Evolutionary conservation across 345 rosid genomes (phyloP).

Genomic region (Lepidium aucheri): DNA sequence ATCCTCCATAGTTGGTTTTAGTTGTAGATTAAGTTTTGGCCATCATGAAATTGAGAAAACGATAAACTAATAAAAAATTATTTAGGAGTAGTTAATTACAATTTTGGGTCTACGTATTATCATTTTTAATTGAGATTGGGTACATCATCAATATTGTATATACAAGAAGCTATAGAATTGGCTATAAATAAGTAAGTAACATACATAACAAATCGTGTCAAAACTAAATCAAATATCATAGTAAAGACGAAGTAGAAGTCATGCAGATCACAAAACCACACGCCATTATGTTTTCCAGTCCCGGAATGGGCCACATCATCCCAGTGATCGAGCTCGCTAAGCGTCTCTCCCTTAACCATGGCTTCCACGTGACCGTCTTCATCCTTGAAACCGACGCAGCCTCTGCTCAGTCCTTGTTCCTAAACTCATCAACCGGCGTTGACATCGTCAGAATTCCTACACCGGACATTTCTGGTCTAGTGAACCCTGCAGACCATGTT

Average conservation of each 20-base stretch:
- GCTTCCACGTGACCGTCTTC: slow-evolving; percentile 39
- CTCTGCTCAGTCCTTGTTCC: slow-evolving; percentile 30
- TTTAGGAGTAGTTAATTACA: background rate
- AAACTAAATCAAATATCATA: background rate
- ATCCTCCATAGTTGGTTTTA: no score
- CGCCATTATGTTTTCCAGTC: slow-evolving; percentile 49
- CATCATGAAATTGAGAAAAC: no score
- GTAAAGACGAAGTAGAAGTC: background rate
- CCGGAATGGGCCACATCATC: slow-evolving; percentile 67
- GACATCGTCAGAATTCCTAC: slow-evolving; percentile 34
- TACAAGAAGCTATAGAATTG: background rate
- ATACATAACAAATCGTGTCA: background rate
- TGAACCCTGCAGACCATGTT: slow-evolving; percentile 23
- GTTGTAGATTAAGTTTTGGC: no score
- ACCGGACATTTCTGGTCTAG: slow-evolving; percentile 23
- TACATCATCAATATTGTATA: background rate
- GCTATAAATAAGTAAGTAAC: slow-evolving; percentile 10
- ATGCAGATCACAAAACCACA: slow-evolving; percentile 36
- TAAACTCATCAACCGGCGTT: slow-evolving; percentile 15
- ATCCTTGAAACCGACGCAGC: slow-evolving; percentile 30
- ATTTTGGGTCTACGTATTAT: background rate
- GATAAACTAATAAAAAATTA: no score
- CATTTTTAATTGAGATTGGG: no score
- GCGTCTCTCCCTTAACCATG: slow-evolving; percentile 33
- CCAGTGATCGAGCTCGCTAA: slow-evolving; percentile 56